Conservation (phyloP, 2,329 filamentous ascomycete species). For the Pyricularia grisea region DNA sequence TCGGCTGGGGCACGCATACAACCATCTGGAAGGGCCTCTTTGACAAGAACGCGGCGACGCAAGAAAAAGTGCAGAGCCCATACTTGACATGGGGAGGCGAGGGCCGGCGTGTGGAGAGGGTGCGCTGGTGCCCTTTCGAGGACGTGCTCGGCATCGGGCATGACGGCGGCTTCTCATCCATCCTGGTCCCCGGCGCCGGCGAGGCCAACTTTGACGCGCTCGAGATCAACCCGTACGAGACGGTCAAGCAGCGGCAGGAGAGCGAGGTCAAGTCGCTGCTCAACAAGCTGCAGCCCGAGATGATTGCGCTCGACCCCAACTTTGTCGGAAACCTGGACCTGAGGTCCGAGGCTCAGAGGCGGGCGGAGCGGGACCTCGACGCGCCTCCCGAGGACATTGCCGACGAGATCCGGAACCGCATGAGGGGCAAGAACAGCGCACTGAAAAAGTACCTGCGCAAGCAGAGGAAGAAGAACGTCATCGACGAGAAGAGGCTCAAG, state of each 20-base stretch:
- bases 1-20: slow-evolving; percentile 83
- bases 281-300: slow-evolving; percentile 92
- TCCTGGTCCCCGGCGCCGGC: slow-evolving; percentile 89
- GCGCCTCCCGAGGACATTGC: slow-evolving; percentile 47
- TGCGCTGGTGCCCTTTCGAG: slow-evolving; percentile 91
- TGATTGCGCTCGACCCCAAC: slow-evolving; percentile 91
- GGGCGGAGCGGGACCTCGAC: slow-evolving; percentile 73
- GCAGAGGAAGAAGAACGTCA: slow-evolving; percentile 85
- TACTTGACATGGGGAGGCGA: slow-evolving; percentile 94
- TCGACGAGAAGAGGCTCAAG: slow-evolving; percentile 87
- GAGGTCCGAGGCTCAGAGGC: slow-evolving; percentile 66
- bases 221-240: slow-evolving; percentile 94
- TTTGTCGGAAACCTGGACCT: slow-evolving; percentile 84
- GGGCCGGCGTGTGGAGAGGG: slow-evolving; percentile 67
- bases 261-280: slow-evolving; percentile 80
- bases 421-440: slow-evolving; percentile 81
- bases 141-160: slow-evolving; percentile 84
- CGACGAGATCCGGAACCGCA: slow-evolving; percentile 63
- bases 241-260: slow-evolving; percentile 83
- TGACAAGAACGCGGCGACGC: slow-evolving; percentile 52
- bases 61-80: slow-evolving; percentile 72
- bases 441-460: slow-evolving; percentile 84
- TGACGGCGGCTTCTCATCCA: slow-evolving; percentile 75
- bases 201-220: slow-evolving; percentile 94
- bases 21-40: slow-evolving; percentile 91